phyloP scores from a whole-genome alignment of 164 flowering plant genomes.

The Euptelea pleiosperma region DNA sequence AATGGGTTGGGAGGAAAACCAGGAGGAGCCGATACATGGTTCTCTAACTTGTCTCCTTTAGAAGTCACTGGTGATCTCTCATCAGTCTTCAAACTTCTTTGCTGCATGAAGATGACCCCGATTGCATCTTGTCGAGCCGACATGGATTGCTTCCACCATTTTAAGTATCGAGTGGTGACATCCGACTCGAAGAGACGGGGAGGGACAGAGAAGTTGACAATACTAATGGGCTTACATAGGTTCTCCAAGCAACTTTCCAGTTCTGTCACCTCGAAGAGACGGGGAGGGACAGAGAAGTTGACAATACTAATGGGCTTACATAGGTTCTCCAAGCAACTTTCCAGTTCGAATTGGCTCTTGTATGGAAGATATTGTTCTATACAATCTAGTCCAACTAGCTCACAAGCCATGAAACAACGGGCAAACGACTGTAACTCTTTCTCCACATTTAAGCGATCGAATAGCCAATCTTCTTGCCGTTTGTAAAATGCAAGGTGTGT shows the following conservation, averaged over 20 bases:
- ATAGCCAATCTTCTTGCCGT: conserved; percentile 15
- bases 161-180: conserved; percentile 24
- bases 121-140: neutral
- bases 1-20: no score
- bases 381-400: conserved; percentile 28
- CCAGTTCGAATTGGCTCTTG: neutral
- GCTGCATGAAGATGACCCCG: neutral
- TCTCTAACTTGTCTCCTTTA: neutral
- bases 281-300: conserved; percentile 19
- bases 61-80: no score
- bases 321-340: conserved; percentile 14
- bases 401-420: conserved; percentile 23
- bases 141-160: conserved; percentile 27
- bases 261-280: conserved; percentile 9
- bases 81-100: no score
- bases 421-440: conserved; percentile 20
- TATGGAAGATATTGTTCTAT: conserved; percentile 27
- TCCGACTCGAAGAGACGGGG: conserved; percentile 14
- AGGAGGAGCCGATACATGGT: no score
- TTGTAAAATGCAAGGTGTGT: conserved; percentile 1
- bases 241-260: conserved; percentile 13
- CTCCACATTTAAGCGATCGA: neutral
- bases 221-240: neutral
- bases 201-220: conserved; percentile 18
- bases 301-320: neutral